A percentile compares a stretch with the other conserved stretches of the same genome.
These are phyloP conservation scores for Fagus crenata DNA, from an alignment of 306 rosid genomes.

Conservation along the genomic window DNA sequence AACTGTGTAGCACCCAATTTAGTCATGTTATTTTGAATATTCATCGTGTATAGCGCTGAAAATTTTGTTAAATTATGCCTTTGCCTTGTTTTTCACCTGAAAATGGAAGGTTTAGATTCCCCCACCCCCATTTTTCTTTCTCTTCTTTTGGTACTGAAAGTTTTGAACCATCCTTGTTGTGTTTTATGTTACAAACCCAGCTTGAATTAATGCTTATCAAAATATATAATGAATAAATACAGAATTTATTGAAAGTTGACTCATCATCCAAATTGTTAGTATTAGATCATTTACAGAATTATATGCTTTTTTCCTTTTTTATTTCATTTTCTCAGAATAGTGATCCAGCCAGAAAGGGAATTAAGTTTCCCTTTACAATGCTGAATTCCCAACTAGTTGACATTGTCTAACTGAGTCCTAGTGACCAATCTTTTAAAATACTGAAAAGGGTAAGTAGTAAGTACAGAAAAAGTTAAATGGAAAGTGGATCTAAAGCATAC, in stretches of 20 bases:
- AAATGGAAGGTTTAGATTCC: neutral
- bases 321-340: neutral
- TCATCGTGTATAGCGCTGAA: neutral
- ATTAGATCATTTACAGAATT: neutral
- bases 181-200: no score
- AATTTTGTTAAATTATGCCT: neutral
- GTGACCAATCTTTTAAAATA: no score
- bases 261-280: neutral
- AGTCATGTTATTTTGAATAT: neutral
- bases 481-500: neutral
- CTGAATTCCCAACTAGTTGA: neutral
- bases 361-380: neutral
- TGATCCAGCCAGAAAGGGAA: neutral
- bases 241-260: no score
- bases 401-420: neutral
- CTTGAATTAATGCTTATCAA: no score
- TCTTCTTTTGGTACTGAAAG: neutral
- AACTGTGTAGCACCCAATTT: neutral
- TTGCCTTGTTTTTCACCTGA: neutral
- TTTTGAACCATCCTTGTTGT: neutral
- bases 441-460: neutral
- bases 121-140: neutral
- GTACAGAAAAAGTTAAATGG: neutral
- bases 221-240: no score
- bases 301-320: neutral